Conservation (phyloP, 1,139 yeast species). For the Diutina scorzettiae region DNA sequence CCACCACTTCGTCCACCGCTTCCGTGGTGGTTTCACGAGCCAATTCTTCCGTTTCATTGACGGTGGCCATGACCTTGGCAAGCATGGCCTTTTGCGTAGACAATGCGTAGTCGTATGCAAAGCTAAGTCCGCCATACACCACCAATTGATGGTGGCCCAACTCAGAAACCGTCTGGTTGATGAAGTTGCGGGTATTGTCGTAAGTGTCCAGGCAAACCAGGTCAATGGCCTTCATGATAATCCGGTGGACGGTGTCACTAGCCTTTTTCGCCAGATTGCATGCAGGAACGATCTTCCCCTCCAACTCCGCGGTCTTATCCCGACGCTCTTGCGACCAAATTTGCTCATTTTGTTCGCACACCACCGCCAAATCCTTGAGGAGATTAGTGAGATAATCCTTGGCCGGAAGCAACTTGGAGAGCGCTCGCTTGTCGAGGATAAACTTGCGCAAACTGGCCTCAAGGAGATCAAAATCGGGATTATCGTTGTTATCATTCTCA, state of each 20-base stretch:
- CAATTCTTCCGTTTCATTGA: conserved; percentile 48
- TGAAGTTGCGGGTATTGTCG: conserved; percentile 42
- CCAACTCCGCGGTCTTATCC: conserved; percentile 25
- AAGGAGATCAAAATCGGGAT: conserved; percentile 68
- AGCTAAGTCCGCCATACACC: conserved; percentile 50
- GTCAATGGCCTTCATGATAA: conserved; percentile 55
- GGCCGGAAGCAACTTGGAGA: conserved; percentile 87
- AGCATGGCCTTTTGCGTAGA: conserved; percentile 61
- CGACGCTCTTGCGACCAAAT: conserved; percentile 19
- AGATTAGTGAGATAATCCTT: conserved; percentile 69
- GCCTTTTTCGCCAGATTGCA: conserved; percentile 43
- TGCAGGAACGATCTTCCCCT: conserved; percentile 47
- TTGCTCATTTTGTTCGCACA: conserved; percentile 50
- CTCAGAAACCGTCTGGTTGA: conserved; percentile 40
- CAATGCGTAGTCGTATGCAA: conserved; percentile 57
- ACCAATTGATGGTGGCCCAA: conserved; percentile 49
- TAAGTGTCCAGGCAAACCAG: conserved; percentile 46
- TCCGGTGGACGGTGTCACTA: conserved; percentile 44
- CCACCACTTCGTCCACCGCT: conserved; percentile 51
- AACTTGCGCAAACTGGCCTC: conserved; percentile 81
- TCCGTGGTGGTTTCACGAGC: conserved; percentile 51
- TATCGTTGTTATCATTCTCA: conserved; percentile 18
- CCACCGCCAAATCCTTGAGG: conserved; percentile 47
- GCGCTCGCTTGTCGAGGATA: conserved; percentile 76
- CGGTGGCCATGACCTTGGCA: conserved; percentile 50